phyloP scores from a whole-genome alignment of 2,329 filamentous ascomycete genomes.

The Aspergillus sp. region DNA sequence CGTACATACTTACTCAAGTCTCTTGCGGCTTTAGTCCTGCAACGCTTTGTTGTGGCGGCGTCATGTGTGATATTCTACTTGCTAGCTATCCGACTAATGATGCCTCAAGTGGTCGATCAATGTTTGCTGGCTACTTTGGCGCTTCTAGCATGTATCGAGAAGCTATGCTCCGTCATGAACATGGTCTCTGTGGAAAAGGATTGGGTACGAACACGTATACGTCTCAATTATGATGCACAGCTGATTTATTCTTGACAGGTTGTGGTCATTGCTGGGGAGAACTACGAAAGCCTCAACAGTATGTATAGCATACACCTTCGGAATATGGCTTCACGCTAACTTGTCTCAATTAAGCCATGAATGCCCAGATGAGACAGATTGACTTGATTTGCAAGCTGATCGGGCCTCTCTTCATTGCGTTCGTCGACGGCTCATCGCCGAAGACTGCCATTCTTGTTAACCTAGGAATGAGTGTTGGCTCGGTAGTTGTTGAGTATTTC shows the following conservation, averaged over 20 bases:
- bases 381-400: conserved; percentile 47
- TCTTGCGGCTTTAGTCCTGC: conserved; percentile 11
- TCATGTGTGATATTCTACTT: conserved; percentile 38
- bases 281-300: conserved; percentile 2
- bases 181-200: conserved; percentile 59
- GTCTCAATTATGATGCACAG: too few relatives aligned
- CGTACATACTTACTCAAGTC: neutral
- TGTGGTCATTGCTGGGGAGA: conserved; percentile 6
- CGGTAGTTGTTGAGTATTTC: conserved; percentile 23
- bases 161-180: conserved; percentile 54
- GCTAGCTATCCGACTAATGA: conserved; percentile 3
- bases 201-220: too few relatives aligned
- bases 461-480: conserved; percentile 34
- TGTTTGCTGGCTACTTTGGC: conserved; percentile 18
- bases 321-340: too few relatives aligned
- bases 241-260: too few relatives aligned
- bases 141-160: conserved; percentile 56
- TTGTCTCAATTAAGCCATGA: conserved; percentile 19
- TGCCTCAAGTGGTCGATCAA: neutral
- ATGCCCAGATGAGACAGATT: conserved; percentile 45
- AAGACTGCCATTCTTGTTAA: conserved; percentile 37
- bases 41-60: conserved; percentile 28
- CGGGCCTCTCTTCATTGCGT: conserved; percentile 41
- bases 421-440: conserved; percentile 34
- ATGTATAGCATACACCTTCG: too few relatives aligned